phyloP scores from a whole-genome alignment of 2,329 filamentous ascomycete species.

The Tolypocladium cylindrosporum region DNA sequence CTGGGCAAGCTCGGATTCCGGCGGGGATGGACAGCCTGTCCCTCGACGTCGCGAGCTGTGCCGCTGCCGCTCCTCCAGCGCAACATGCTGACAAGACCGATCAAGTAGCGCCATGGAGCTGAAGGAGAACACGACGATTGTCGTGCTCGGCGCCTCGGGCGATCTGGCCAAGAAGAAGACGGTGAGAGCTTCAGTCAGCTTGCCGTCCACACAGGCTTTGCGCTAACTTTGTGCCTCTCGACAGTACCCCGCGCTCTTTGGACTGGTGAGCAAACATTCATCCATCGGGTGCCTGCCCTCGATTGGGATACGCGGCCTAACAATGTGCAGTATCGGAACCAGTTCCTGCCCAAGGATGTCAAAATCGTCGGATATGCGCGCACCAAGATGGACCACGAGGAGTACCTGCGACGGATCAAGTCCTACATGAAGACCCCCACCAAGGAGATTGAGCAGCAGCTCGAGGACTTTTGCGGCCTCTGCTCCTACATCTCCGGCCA shows the following conservation, averaged over 20 bases:
- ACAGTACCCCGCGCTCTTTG: slow-evolving; percentile 93
- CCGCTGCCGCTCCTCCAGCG: neutral
- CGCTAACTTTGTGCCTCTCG: slow-evolving; percentile 10
- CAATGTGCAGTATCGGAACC: slow-evolving; percentile 74
- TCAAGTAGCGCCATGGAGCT: slow-evolving; percentile 71
- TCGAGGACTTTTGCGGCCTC: slow-evolving; percentile 77
- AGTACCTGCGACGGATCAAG: slow-evolving; percentile 88
- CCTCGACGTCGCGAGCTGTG: neutral
- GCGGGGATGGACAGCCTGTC: neutral
- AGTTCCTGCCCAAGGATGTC: slow-evolving; percentile 95
- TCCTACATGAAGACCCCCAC: slow-evolving; percentile 99
- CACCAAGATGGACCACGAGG: slow-evolving; percentile 97
- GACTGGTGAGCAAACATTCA: slow-evolving; percentile 60
- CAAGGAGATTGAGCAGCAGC: slow-evolving; percentile 92
- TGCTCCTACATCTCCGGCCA: slow-evolving; percentile 96
- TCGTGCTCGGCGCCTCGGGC: slow-evolving; percentile 93
- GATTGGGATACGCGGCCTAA: neutral
- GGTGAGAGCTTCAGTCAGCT: slow-evolving; percentile 37
- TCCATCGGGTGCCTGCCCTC: neutral
- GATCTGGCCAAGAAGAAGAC: slow-evolving; percentile 99
- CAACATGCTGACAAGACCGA: neutral
- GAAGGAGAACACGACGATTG: slow-evolving; percentile 95
- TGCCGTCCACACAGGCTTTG: slow-evolving; percentile 5
- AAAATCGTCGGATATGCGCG: slow-evolving; percentile 97
- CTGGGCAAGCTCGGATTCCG: slow-evolving; percentile 3